These are phyloP conservation scores for Sechiopsis laciniata DNA, from an alignment of 306 rosid genomes.

Conservation along the genomic window DNA sequence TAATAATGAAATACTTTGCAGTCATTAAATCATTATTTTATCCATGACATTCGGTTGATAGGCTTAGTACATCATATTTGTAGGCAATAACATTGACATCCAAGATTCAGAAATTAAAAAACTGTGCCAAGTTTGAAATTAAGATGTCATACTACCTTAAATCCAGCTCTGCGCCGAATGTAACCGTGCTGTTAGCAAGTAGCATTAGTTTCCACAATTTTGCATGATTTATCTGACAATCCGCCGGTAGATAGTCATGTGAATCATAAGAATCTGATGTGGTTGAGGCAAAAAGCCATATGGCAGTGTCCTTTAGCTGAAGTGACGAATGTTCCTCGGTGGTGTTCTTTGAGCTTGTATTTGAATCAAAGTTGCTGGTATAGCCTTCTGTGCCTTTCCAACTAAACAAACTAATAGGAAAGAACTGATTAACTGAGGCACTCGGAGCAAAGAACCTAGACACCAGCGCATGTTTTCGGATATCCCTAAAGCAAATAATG, in stretches of 20 bases:
- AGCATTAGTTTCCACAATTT: constrained; percentile 74
- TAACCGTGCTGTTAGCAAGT: constrained; percentile 44
- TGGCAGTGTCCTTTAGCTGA: constrained; percentile 48
- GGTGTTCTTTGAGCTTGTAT: constrained; percentile 32
- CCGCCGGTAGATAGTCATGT: constrained; percentile 28
- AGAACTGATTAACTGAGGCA: constrained; percentile 48
- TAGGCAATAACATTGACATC: not conserved
- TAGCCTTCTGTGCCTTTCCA: constrained; percentile 36
- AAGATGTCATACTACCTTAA: constrained; percentile 48
- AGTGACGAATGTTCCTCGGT: constrained; percentile 29
- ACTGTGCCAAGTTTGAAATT: constrained; percentile 2
- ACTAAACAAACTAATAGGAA: constrained; percentile 53
- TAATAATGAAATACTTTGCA: constrained; percentile 3
- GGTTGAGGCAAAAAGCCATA: constrained; percentile 67
- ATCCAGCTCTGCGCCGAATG: constrained; percentile 60
- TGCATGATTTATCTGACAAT: constrained; percentile 33
- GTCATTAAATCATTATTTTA: not conserved
- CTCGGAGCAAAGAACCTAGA: constrained; percentile 53
- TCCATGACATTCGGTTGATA: not conserved
- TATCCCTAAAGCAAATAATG: constrained; percentile 54
- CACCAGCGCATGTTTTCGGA: constrained; percentile 44
- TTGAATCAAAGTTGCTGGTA: constrained; percentile 33
- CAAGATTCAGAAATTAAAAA: constrained; percentile 14
- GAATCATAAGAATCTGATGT: constrained; percentile 36
- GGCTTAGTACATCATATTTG: not conserved